phyloP scores from a whole-genome alignment of 139 green algal genomes.

The Mesotaenium endlicherianum region DNA sequence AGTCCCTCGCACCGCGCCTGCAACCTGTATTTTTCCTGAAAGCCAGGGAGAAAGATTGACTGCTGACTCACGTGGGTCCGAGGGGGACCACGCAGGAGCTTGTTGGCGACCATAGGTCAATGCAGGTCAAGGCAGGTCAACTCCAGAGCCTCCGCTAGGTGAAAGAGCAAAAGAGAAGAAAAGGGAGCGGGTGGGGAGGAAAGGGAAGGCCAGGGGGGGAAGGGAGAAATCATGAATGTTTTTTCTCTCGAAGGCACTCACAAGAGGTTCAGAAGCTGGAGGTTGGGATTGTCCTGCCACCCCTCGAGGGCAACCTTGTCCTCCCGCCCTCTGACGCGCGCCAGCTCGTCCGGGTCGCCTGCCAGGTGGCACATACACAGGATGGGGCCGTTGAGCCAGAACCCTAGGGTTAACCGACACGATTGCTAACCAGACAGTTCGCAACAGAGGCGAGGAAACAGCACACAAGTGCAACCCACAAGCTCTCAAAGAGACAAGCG shows the following conservation, averaged over 20 bases:
- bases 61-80: not conserved
- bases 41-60: not conserved
- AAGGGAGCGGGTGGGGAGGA: not conserved
- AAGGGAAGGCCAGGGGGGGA: not conserved
- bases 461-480: too few species aligned
- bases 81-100: not conserved
- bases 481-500: too few species aligned
- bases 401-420: too few species aligned
- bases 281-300: constrained; percentile 57
- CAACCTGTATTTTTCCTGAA: not conserved
- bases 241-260: constrained; percentile 10
- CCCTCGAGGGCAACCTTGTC: constrained; percentile 49
- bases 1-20: too few species aligned
- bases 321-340: constrained; percentile 42
- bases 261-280: constrained; percentile 86
- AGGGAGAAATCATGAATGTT: not conserved
- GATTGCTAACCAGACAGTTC: too few species aligned
- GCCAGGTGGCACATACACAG: too few species aligned
- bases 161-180: not conserved
- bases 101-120: not conserved
- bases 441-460: too few species aligned
- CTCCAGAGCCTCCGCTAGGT: too few species aligned
- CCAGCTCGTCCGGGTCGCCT: constrained; percentile 66
- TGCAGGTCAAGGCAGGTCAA: not conserved
- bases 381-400: too few species aligned